phyloP scores from a whole-genome alignment of 768 basidiomycete species.

The Suillus tomentosus region DNA sequence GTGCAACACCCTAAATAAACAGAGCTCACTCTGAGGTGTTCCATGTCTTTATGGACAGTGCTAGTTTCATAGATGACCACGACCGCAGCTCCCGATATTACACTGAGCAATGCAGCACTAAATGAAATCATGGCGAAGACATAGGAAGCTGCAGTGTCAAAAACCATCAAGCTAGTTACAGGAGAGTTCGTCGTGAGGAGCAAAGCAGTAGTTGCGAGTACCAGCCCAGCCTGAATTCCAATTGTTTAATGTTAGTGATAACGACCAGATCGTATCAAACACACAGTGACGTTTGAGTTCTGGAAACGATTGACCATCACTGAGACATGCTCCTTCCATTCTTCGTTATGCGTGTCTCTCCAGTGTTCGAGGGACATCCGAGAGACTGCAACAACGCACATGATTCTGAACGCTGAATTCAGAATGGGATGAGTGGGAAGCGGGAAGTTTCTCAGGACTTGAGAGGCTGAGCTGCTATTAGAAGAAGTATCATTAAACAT shows the following conservation, averaged over 20 bases:
- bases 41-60: not conserved
- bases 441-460: not conserved
- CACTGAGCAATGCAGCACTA: not conserved
- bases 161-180: not conserved
- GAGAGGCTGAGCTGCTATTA: not conserved
- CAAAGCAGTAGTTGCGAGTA: constrained; percentile 6
- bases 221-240: constrained; percentile 1
- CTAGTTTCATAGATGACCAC: not conserved
- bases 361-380: not conserved
- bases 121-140: not conserved
- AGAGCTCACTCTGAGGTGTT: not conserved
- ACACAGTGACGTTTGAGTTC: not conserved
- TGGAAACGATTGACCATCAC: not conserved
- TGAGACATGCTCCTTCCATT: not conserved
- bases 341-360: not conserved
- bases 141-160: not conserved
- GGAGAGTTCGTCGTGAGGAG: not conserved
- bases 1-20: not conserved
- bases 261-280: not conserved
- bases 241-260: too few species aligned
- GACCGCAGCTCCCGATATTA: constrained; percentile 7
- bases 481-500: not conserved
- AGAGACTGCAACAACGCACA: constrained; percentile 2
- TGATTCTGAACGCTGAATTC: not conserved
- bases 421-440: too few species aligned